These are phyloP conservation scores for Mortierella sp. DNA, from an alignment of 371 early-diverging fungal genomes.

Conservation along the genomic window DNA sequence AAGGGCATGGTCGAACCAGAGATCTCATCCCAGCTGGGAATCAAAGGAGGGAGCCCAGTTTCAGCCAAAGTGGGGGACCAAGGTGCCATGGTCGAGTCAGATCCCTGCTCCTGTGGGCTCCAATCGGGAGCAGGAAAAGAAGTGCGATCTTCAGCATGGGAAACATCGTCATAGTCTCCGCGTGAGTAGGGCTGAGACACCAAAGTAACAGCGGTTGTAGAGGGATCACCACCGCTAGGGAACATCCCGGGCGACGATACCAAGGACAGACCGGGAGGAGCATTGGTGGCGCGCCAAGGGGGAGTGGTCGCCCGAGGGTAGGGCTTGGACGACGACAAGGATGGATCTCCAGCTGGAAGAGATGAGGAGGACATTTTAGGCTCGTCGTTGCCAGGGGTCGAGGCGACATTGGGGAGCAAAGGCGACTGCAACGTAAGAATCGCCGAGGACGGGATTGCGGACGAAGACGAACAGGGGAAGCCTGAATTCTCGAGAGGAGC, in stretches of 20 bases:
- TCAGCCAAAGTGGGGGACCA: neutral
- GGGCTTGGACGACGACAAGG: neutral
- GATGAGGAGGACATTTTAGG: neutral
- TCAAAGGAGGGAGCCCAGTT: neutral
- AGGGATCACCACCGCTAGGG: neutral
- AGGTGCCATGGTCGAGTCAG: neutral
- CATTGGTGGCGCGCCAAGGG: neutral
- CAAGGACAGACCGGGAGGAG: neutral
- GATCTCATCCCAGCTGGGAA: neutral
- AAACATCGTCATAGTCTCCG: neutral
- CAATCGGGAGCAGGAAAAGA: neutral
- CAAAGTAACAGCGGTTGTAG: too few relatives aligned
- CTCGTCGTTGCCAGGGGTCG: neutral
- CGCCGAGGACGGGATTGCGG: neutral
- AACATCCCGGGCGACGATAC: neutral
- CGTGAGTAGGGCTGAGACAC: neutral
- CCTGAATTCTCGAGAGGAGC: neutral
- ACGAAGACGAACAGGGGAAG: neutral
- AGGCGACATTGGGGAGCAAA: neutral
- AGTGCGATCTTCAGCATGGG: neutral
- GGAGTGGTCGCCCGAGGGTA: neutral
- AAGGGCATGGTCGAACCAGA: neutral
- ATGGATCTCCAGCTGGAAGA: neutral
- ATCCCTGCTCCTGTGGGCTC: neutral
- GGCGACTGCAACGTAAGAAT: neutral